Base-by-base conservation (phyloP, 495 filamentous ascomycete genomes). In the Amphirosellinia nigrospora region DNA sequence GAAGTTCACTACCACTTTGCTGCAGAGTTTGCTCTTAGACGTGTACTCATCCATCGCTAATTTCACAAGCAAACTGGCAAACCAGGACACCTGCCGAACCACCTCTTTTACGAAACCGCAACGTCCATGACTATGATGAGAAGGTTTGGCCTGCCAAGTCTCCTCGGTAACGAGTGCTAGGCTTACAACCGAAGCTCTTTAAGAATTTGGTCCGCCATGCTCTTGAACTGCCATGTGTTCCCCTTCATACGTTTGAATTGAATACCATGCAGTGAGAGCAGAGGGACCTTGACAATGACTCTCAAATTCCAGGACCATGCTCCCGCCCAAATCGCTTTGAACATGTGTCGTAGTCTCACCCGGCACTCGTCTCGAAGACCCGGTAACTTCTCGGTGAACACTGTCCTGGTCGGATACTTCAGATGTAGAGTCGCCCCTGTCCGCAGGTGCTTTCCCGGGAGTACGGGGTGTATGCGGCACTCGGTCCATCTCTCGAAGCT, bases 191-290 rank as follows among this genome's bases (percentile, higher is more conserved):
- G 88, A 76, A 99, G 79, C 74, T 95, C 94, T 75, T 91, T 87
- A 72, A 99, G 83, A 78, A 99, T 98, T 76, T 92, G 93, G 79
- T 96, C 93, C 52, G 96, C 96, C 93, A 98, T 94, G 71, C 93
- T 92, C 82, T 97, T 97, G 78, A 98, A 99, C 80, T 97, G 94
- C 94, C 94, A 98, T 70, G 96, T 97, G 46, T 94, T 93, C 7
- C 96, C 97, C 36, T 93, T 89, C 55, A 98, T 90, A 79, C 95
- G 93, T 86, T 99, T 99, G 84, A 99, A 99, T 79, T 99, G 96
- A 60, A 99, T 93, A 50, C 96, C 96, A 75, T 98, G 94, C 70
- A 99, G 80, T 26, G 91, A 92, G 72, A 99, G 91, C 60, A 99
- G 82, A 32, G 96, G 96, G 39, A 99, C 93, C 83, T 99, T 99